phyloP scores from a whole-genome alignment of 2,329 filamentous ascomycete species.

The Pseudogymnoascus sp. region DNA sequence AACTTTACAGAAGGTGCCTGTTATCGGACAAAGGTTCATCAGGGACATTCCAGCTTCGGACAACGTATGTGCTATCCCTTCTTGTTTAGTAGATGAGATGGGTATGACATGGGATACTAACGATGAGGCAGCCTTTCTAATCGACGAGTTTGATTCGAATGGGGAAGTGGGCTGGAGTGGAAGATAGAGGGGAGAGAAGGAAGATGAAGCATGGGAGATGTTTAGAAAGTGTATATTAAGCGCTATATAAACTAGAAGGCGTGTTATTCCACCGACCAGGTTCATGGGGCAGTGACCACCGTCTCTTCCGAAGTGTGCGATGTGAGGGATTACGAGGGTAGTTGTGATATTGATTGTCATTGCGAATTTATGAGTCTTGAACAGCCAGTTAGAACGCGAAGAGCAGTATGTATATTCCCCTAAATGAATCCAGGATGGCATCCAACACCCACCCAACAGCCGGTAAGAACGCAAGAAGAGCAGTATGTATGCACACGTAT shows the following conservation, averaged over 20 bases:
- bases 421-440: neutral
- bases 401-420: no score
- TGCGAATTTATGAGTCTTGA: neutral
- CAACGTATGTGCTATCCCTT: conserved; percentile 42
- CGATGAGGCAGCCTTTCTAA: neutral
- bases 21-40: conserved; percentile 43
- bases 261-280: neutral
- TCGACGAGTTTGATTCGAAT: neutral
- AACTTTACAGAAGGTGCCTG: conserved; percentile 43
- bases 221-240: neutral
- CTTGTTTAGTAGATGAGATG: neutral
- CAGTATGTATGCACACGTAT: neutral
- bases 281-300: neutral
- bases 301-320: neutral
- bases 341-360: neutral
- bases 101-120: neutral
- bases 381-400: no score
- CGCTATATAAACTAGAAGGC: conserved; percentile 5
- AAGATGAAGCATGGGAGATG: neutral
- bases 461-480: neutral
- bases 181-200: neutral
- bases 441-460: neutral
- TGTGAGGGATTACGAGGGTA: neutral
- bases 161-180: neutral
- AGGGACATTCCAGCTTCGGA: conserved; percentile 51